A percentile compares a stretch with the other conserved stretches of the same genome.
Evolutionary conservation across 768 basidiomycete genomes (phyloP).

Genomic region (Gautieria morchelliformis): DNA sequence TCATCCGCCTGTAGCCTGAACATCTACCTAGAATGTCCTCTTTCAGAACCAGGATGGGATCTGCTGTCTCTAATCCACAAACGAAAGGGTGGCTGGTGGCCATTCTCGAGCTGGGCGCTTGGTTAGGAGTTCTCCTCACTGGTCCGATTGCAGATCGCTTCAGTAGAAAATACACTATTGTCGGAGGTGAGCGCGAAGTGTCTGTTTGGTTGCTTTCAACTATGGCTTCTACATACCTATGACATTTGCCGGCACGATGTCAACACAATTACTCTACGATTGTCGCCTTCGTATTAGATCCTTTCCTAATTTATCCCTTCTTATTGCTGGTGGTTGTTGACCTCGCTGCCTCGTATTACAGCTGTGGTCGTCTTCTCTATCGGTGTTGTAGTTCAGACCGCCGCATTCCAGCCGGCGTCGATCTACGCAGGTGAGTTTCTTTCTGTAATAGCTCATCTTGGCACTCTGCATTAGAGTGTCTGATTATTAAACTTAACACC

Average conservation of each 20-base stretch:
- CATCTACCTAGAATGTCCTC: conserved; percentile 23
- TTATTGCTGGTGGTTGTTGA: conserved; percentile 14
- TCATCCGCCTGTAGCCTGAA: conserved; percentile 36
- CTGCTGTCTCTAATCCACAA: conserved; percentile 38
- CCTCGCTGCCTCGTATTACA: conserved; percentile 18
- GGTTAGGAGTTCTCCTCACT: conserved; percentile 65
- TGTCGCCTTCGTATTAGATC: not conserved
- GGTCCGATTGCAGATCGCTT: conserved; percentile 66
- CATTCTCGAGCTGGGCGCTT: conserved; percentile 67
- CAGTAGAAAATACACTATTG: conserved; percentile 64
- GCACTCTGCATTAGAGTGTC: not conserved
- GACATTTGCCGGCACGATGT: too few relatives aligned
- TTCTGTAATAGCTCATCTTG: not conserved
- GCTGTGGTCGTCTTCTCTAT: conserved; percentile 55
- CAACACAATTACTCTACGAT: not conserved
- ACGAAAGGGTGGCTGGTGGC: conserved; percentile 67
- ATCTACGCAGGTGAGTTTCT: conserved; percentile 49
- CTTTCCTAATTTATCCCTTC: not conserved
- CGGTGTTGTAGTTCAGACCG: conserved; percentile 66
- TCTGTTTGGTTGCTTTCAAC: too few relatives aligned
- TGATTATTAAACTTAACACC: not conserved
- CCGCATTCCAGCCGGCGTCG: conserved; percentile 43
- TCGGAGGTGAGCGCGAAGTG: conserved; percentile 22
- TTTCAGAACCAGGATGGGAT: conserved; percentile 35
- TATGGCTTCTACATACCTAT: too few relatives aligned